Conservation (phyloP, 805 yeast species). For the Candida quercuum region DNA sequence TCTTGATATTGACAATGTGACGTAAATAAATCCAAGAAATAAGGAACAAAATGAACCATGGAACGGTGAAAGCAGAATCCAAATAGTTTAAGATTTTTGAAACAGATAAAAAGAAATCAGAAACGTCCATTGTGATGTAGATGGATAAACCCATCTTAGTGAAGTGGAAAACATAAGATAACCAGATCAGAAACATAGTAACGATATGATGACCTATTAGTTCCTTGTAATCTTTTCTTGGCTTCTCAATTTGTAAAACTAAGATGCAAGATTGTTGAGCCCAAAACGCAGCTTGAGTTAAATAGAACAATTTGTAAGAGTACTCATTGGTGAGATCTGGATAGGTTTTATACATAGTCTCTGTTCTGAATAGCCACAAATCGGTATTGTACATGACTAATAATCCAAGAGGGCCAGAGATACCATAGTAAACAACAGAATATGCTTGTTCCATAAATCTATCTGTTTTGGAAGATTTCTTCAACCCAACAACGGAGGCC, state of each 20-base stretch:
- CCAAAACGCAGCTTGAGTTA: constrained; percentile 97
- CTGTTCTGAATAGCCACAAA: constrained; percentile 85
- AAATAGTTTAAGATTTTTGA: constrained; percentile 88
- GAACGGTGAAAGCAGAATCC: constrained; percentile 57
- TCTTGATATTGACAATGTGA: constrained; percentile 75
- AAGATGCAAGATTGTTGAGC: constrained; percentile 88
- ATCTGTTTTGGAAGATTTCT: constrained; percentile 44
- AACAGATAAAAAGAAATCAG: constrained; percentile 80
- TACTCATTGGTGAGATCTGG: constrained; percentile 77
- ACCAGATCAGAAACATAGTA: constrained; percentile 81
- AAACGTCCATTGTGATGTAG: constrained; percentile 92
- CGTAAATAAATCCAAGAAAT: constrained; percentile 81
- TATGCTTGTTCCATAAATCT: constrained; percentile 95
- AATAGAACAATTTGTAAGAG: constrained; percentile 73
- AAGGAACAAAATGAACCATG: constrained; percentile 66
- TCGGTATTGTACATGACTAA: constrained; percentile 83
- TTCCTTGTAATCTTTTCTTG: constrained; percentile 90
- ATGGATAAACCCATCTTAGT: constrained; percentile 92
- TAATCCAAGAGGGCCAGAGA: constrained; percentile 81
- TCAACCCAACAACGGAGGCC: constrained; percentile 50
- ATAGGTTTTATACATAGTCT: constrained; percentile 69
- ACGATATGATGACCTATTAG: constrained; percentile 89
- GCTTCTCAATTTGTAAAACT: constrained; percentile 82
- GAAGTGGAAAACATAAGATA: constrained; percentile 89
- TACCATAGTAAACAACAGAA: constrained; percentile 72